These are phyloP conservation scores for Acacia concinna DNA, from an alignment of 331 rosid genomes.

Conservation along the genomic window DNA sequence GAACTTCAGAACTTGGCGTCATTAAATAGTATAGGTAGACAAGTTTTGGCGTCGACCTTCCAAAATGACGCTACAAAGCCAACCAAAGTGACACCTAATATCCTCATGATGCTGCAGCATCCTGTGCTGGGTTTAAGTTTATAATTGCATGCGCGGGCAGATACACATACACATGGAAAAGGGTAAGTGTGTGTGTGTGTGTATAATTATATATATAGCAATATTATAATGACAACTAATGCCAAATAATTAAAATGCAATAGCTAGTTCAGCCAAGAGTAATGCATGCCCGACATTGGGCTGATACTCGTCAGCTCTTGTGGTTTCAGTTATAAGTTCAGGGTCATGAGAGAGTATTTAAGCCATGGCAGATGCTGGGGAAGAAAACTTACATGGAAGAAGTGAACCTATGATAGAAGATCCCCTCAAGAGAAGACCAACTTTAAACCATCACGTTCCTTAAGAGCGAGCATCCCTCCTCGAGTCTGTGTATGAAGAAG, in stretches of 20 bases:
- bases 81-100: not conserved
- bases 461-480: not conserved
- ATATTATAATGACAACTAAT: not conserved
- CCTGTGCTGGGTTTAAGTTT: not conserved
- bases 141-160: not conserved
- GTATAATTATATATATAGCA: too few relatives aligned
- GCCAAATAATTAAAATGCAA: not conserved
- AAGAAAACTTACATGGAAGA: not conserved
- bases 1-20: not conserved
- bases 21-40: not conserved
- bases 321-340: too few relatives aligned
- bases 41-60: not conserved
- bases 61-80: not conserved
- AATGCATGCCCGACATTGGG: not conserved
- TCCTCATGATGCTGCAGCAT: not conserved
- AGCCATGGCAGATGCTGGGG: not conserved
- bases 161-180: not conserved
- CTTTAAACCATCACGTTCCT: not conserved
- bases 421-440: not conserved
- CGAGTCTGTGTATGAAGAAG: not conserved
- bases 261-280: not conserved
- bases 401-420: too few relatives aligned
- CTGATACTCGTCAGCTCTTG: not conserved
- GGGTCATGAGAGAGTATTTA: not conserved
- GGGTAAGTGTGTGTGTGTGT: not conserved